Conservation (phyloP, 495 filamentous ascomycete genomes). For the Apiosordaria backusii region DNA sequence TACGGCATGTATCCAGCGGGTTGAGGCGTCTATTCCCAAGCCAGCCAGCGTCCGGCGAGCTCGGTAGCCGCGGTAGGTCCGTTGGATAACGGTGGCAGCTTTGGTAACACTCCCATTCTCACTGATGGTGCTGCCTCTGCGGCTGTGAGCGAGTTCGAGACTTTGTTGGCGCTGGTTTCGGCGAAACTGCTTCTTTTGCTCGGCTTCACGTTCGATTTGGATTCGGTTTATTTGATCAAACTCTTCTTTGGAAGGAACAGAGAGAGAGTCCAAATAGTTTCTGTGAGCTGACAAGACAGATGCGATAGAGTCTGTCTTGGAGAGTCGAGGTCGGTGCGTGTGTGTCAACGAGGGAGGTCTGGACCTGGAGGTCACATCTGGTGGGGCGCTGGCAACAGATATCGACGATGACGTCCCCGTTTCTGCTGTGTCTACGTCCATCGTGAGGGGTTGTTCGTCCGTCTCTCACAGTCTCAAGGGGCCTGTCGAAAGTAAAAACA, state of each 20-base stretch:
- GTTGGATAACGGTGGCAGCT: conserved; percentile 58
- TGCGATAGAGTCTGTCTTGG: conserved; percentile 6
- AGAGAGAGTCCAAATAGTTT: conserved; percentile 49
- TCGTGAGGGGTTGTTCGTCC: neutral
- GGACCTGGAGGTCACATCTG: neutral
- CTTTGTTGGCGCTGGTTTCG: conserved; percentile 31
- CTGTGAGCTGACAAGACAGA: conserved; percentile 21
- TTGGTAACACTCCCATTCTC: conserved; percentile 23
- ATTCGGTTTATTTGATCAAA: conserved; percentile 41
- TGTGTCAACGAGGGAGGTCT: neutral
- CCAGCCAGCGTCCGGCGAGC: conserved; percentile 62
- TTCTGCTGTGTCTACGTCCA: neutral
- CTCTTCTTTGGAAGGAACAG: conserved; percentile 41
- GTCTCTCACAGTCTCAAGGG: neutral
- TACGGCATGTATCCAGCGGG: conserved; percentile 66
- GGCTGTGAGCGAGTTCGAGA: conserved; percentile 19
- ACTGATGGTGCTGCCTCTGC: conserved; percentile 13
- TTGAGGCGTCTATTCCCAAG: conserved; percentile 59
- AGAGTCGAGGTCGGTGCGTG: conserved; percentile 10
- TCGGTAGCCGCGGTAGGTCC: conserved; percentile 68
- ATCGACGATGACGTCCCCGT: neutral
- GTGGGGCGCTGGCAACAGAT: neutral
- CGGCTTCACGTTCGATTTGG: conserved; percentile 46
- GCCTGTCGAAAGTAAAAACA: neutral
- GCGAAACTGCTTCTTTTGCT: conserved; percentile 35